Base-by-base conservation (phyloP, 331 rosid species). In the Stylosanthes scabra region DNA sequence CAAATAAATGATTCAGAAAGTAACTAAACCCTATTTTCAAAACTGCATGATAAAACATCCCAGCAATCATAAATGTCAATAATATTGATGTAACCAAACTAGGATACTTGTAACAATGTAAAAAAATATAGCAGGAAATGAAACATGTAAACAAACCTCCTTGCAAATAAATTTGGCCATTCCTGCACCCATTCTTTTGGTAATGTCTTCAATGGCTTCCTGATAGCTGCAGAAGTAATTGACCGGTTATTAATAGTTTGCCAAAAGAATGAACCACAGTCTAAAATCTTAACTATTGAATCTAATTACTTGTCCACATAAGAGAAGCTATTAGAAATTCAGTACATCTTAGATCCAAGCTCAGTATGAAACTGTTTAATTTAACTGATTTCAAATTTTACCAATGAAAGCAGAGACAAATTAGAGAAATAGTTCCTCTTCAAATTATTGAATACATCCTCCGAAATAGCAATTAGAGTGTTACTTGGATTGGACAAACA, bases 151-250 rank as follows among this genome's bases (percentile, higher is more conserved):
- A 73, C 92, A 61, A 68, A 95, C 99, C 99, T 92, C 99, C 85
- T 92, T 82, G 91, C 97, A 87, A 73, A 95, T 95, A 77, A 92
- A 95, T 75, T 95, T 90, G 64, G 99, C 98, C 99, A 95, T 95
- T 82, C 99, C 99, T 40, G 85, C 97, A 57, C 98, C 99, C 98
- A 95, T 95, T 81, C 97, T 88, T 66, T 82, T 72, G 70, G 99
- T 95, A 71, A 95, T 87, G 71, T 92, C 92, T 74, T 92, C 99
- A 71, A 95, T 95, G 34, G 96, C 99, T 74, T 86, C 97, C 83
- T 95, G 97, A 59, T 92, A 95, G 85, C 99, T 95, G 93, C 88
- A 86, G 62, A 83, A 51, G 31, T 64, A 55, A 75, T 68, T 27
- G 47, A 52, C 71, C 64, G 40, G 13, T 45, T 61, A 45, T 73